Conservation (phyloP, 768 basidiomycete genomes). For the Russula sp. region DNA sequence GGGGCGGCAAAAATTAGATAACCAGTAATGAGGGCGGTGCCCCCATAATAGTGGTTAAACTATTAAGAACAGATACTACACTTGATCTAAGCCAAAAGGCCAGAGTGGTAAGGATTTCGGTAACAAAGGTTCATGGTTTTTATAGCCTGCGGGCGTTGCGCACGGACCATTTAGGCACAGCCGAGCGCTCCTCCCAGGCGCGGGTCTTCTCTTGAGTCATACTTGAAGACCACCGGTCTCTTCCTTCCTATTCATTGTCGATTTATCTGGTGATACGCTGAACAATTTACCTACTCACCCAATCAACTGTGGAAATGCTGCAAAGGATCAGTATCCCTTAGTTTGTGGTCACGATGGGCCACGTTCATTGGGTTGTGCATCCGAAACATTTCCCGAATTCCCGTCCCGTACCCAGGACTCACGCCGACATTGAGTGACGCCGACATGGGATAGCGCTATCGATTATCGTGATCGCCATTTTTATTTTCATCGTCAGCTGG, state of each 20-base stretch:
- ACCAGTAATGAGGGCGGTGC: conserved; percentile 38
- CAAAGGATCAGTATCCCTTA: background rate
- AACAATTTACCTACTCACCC: too few species aligned
- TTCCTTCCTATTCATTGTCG: too few species aligned
- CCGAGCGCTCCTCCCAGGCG: background rate
- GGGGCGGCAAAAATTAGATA: conserved; percentile 38
- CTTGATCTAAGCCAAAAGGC: conserved; percentile 97
- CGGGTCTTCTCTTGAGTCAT: too few species aligned
- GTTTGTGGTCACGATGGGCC: background rate
- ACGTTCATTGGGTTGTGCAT: background rate
- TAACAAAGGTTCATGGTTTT: background rate
- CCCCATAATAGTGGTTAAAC: conserved; percentile 51
- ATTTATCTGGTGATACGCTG: too few species aligned
- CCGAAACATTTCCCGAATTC: too few species aligned
- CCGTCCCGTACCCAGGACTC: background rate
- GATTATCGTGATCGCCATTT: background rate
- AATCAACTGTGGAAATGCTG: background rate
- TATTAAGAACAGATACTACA: conserved; percentile 97
- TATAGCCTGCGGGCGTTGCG: conserved; percentile 16
- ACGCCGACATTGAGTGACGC: background rate
- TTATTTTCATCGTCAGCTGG: background rate
- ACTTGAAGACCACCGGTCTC: too few species aligned
- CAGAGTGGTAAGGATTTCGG: conserved; percentile 66
- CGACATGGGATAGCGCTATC: background rate
- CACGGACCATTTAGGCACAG: conserved; percentile 26